phyloP scores from a whole-genome alignment of 305 asterid species.

The Fraxinus latifolia region DNA sequence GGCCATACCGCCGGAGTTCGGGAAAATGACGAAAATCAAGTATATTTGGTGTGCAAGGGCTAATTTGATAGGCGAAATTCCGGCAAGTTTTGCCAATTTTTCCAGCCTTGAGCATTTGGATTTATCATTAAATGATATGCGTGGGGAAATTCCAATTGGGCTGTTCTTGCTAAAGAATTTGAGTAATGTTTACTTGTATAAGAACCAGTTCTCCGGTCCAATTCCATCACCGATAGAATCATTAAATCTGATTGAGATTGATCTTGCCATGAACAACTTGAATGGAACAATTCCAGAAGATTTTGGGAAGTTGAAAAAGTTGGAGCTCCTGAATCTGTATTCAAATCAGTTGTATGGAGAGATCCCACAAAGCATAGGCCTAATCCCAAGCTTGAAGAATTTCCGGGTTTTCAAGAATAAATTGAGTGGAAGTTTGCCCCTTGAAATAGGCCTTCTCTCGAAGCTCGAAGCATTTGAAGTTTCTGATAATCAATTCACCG shows the following conservation, averaged over 20 bases:
- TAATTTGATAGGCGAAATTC: conserved; percentile 50
- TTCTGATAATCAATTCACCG: conserved; percentile 57
- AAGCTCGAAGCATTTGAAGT: conserved; percentile 65
- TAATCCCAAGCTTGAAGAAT: conserved; percentile 38
- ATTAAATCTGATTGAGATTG: conserved; percentile 46
- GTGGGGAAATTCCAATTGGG: conserved; percentile 57
- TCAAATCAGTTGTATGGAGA: conserved; percentile 49
- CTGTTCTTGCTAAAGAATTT: conserved; percentile 62
- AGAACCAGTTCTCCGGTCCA: conserved; percentile 56
- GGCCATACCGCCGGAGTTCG: conserved; percentile 58
- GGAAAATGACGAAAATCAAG: conserved; percentile 45
- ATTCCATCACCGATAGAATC: conserved; percentile 57
- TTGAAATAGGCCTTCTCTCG: conserved; percentile 61
- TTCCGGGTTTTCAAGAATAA: conserved; percentile 54
- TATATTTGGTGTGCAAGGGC: conserved; percentile 43
- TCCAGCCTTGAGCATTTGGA: conserved; percentile 57
- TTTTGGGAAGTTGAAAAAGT: conserved; percentile 52
- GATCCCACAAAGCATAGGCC: conserved; percentile 56
- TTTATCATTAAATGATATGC: conserved; percentile 45
- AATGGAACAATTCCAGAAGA: conserved; percentile 64
- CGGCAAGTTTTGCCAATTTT: conserved; percentile 42
- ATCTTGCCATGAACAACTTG: conserved; percentile 57
- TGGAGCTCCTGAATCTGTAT: conserved; percentile 47
- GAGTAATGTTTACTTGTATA: conserved; percentile 36
- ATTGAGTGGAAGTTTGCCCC: conserved; percentile 68